Percentiles rank a stretch among this genome's conserved stretches.
These are phyloP conservation scores for Articulospora tetracladia DNA, from an alignment of 495 filamentous ascomycete species.

Conservation along the genomic window DNA sequence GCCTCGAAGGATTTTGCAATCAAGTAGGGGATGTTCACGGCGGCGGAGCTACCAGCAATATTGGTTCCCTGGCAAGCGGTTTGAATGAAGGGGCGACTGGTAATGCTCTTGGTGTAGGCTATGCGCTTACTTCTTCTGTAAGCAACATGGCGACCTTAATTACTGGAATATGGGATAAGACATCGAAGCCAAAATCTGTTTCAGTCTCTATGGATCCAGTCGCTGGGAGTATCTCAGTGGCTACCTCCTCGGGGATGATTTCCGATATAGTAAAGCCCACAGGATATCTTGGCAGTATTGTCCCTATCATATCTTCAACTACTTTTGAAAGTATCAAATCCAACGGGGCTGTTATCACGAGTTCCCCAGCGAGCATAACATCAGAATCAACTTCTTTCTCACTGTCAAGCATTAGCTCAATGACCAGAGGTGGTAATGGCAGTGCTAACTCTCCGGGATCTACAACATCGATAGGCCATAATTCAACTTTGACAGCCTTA, in stretches of 20 bases:
- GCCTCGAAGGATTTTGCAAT: constrained; percentile 17
- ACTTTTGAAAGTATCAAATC: too few relatives aligned
- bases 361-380: too few relatives aligned
- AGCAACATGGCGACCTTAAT: not conserved
- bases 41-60: not conserved
- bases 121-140: not conserved
- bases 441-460: too few relatives aligned
- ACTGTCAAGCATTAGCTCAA: too few relatives aligned
- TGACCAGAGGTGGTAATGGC: too few relatives aligned
- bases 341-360: too few relatives aligned
- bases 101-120: not conserved
- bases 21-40: constrained; percentile 12
- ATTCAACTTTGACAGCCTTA: too few relatives aligned
- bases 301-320: too few relatives aligned
- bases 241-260: not conserved
- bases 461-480: too few relatives aligned
- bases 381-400: too few relatives aligned
- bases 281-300: not conserved
- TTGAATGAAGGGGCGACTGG: not conserved
- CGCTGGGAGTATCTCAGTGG: not conserved
- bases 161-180: too few relatives aligned
- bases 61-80: not conserved
- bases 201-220: not conserved
- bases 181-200: not conserved
- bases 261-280: not conserved